Evolutionary conservation across 2,329 filamentous ascomycete genomes (phyloP), one percentile per base, ranked within the genome.

Genomic region (Emergomyces pasteurianus): DNA sequence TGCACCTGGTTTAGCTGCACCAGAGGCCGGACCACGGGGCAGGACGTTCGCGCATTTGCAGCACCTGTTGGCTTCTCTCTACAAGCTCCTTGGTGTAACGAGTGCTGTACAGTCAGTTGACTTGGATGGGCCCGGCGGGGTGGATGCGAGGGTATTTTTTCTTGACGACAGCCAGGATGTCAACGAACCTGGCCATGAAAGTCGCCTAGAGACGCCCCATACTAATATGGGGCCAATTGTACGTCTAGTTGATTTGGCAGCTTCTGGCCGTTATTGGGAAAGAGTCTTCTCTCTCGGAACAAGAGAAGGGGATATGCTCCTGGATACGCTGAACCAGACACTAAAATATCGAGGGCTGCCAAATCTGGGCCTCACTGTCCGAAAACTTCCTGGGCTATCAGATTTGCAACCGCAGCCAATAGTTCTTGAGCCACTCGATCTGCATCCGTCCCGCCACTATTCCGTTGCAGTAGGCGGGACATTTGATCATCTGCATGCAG

Each of bases 401-500:
- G 56, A 12, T 26, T 26, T 8, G 42, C 26, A 49, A 47, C 34
- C 42, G 31, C 23, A 34, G 21, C 16, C 21, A 26, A 10, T 16
- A 6, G 23, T 49, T 31, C 42, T 57, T 21, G 49, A 56, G 26
- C 21, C 49, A 46, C 47, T 18, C 18, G 43, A 36, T n/a, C 38
- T 46, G n/a, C 23, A 46, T 56, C 58, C 58, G 26, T 53, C 57
- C 18, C 64, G 67, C 49, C 83, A 89, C 71, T 75, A 79, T 62
- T 81, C 83, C 16, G 87, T 95, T 57, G 89, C 87, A 58, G 83
- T 97, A 14, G 94, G 92, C 36, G 94, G 94, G 10, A 99, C 94
- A 0, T 99, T 97, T 75, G 94, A 99, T 73, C 91, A 97, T 74
- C 82, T 99, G 26, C 94, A 99, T 71, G 86, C 89, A 3, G 94